Base-by-base conservation (phyloP, 345 rosid genomes). In the Dipteronia sinensis region DNA sequence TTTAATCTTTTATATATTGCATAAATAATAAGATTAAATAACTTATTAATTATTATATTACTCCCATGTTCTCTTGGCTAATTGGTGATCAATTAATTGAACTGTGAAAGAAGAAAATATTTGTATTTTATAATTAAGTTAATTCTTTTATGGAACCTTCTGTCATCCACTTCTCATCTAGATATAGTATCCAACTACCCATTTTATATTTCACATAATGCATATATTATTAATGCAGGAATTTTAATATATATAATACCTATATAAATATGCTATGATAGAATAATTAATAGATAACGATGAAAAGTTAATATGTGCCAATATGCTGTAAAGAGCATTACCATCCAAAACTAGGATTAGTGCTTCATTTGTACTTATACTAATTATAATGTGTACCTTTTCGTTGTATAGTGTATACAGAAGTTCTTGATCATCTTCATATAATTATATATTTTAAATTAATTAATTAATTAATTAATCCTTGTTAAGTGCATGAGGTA, bases 361-460 rank as follows among this genome's bases (percentile, higher is more conserved):
- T 84, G 87, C 86, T 84, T 71, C 71, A 42, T 31, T 46, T 73
- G 85, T 83, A 73, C 78, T 79, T 82, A n/a, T 61, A 80, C 83
- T 67, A 76, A 82, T 85, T 42, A 79, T 42, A 79, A 63, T 70
- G 34, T 38, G 61, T 19, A 31, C 59, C 79, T 69, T 73, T 76
- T 67, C 77, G n/a, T 71, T 49, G 23, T 3, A 55, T 40, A 53
- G 22, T 11, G 16, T 34, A 34, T 78, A 61, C n/a, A 38, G 20
- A 7, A 1, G 55, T 20, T 62, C 22, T 49, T 67, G 38, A 34
- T 44, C 55, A 61, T 53, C 29, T 42, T 62, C 47, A 55, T 6
- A 58, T 19, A 56, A 56, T n/a, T 19, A 56, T 62, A 17, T 34
- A 34, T n/a, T 62, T 25, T 23, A 58, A 17, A 56, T 72, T 40